These are phyloP conservation scores for Pulicaria dysenterica DNA, from an alignment of 129 eudicot species.

Conservation along the genomic window DNA sequence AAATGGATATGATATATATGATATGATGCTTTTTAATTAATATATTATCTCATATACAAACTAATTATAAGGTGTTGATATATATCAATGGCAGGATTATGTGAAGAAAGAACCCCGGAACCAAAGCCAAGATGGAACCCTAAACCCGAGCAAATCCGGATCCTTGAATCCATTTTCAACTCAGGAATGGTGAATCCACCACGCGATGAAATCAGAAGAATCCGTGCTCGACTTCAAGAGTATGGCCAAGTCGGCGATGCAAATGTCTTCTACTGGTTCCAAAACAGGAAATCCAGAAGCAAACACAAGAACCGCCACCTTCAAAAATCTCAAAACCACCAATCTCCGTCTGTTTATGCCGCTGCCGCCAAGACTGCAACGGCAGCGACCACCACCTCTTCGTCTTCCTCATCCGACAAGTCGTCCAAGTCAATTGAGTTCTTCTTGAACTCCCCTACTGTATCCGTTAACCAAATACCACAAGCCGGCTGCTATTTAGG, in stretches of 20 bases:
- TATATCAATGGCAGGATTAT: slow-evolving; percentile 37
- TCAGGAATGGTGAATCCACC: slow-evolving; percentile 97
- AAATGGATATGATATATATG: too few relatives aligned
- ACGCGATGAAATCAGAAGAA: slow-evolving; percentile 78
- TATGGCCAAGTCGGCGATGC: slow-evolving; percentile 98
- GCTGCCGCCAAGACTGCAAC: slow-evolving; percentile 28
- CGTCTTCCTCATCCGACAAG: slow-evolving; percentile 71
- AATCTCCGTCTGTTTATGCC: slow-evolving; percentile 6
- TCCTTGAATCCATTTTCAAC: slow-evolving; percentile 87
- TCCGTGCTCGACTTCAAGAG: slow-evolving; percentile 76
- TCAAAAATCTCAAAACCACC: slow-evolving; percentile 44
- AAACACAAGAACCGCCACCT: slow-evolving; percentile 76
- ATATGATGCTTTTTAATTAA: too few relatives aligned
- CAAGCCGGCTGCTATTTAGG: slow-evolving; percentile 26
- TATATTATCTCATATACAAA: slow-evolving; percentile 12
- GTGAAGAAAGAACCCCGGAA: slow-evolving; percentile 84
- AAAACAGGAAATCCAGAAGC: slow-evolving; percentile 88
- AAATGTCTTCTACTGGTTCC: slow-evolving; percentile 97
- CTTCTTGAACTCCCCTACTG: slow-evolving; percentile 56
- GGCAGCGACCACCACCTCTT: slow-evolving; percentile 49
- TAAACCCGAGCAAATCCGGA: slow-evolving; percentile 88
- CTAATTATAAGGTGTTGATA: slow-evolving; percentile 15
- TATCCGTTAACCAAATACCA: slow-evolving; percentile 63
- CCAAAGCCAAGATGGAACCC: slow-evolving; percentile 99
- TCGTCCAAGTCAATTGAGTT: slow-evolving; percentile 50